A percentile compares a stretch with the other conserved stretches of the same genome.
Conservation (phyloP, 306 rosid species). For the Begonia masoniana region DNA sequence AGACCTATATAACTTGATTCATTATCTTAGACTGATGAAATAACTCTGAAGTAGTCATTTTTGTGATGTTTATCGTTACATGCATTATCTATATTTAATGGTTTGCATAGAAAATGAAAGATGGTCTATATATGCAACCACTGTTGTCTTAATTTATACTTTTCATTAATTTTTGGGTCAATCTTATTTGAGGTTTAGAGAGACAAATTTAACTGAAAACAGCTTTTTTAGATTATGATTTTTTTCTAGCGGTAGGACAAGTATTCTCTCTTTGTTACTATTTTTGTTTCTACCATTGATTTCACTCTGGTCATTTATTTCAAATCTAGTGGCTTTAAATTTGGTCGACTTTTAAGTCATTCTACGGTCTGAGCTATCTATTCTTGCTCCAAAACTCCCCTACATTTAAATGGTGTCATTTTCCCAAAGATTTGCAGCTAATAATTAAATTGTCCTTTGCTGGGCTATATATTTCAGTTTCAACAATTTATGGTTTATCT, state of each 20-base stretch:
- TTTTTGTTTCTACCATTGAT: no score
- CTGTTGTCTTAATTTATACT: no score
- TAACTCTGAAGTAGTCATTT: not conserved
- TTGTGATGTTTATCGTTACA: not conserved
- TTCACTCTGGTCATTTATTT: not conserved
- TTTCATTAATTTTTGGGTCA: no score
- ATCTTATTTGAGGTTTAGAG: no score
- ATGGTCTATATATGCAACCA: not conserved
- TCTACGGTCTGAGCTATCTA: no score
- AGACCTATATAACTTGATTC: conserved; percentile 16
- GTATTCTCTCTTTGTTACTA: no score
- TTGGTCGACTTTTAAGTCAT: no score
- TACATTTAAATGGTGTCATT: not conserved
- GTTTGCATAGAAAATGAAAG: not conserved
- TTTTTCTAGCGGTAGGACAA: no score
- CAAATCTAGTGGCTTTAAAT: not conserved
- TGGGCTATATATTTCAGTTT: not conserved
- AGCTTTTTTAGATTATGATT: no score
- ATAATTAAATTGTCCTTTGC: no score
- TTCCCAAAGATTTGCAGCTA: not conserved
- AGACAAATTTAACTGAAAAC: no score
- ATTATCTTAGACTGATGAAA: conserved; percentile 2
- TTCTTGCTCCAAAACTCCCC: not conserved
- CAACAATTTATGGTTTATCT: not conserved
- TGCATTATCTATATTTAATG: not conserved